phyloP scores from a whole-genome alignment of 2,329 filamentous ascomycete genomes.

The Ceratocystis cubensis region DNA sequence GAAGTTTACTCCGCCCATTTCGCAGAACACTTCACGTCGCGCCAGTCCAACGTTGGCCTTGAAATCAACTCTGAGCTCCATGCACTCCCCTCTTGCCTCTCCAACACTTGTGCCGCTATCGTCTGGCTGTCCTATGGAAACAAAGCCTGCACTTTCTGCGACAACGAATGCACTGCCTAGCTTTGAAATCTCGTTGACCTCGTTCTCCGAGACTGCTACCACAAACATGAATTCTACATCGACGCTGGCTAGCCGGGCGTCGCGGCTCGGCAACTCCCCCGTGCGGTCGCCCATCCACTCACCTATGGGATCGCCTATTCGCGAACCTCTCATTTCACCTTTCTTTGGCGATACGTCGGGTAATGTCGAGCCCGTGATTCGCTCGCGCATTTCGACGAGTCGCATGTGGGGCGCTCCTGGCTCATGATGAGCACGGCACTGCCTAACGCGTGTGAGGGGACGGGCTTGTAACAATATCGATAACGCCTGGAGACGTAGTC shows the following conservation, averaged over 20 bases:
- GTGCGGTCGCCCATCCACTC: slow-evolving; percentile 21
- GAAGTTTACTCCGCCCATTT: slow-evolving; percentile 19
- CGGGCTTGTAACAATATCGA: neutral
- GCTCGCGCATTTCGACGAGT: slow-evolving; percentile 17
- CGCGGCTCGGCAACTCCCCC: slow-evolving; percentile 11
- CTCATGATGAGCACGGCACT: neutral
- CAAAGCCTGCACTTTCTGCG: neutral
- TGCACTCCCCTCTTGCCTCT: slow-evolving; percentile 10
- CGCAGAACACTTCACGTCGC: slow-evolving; percentile 17
- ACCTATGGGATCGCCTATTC: slow-evolving; percentile 17
- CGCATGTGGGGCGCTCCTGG: slow-evolving; percentile 14
- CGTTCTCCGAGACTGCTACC: neutral
- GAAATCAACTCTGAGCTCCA: slow-evolving; percentile 7
- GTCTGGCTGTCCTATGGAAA: slow-evolving; percentile 4
- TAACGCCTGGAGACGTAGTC: neutral
- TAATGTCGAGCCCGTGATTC: slow-evolving; percentile 5
- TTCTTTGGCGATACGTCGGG: slow-evolving; percentile 9
- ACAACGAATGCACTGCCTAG: neutral
- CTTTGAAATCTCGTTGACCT: neutral
- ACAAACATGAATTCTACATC: neutral
- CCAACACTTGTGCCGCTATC: slow-evolving; percentile 13
- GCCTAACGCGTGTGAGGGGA: neutral
- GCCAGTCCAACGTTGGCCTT: slow-evolving; percentile 14
- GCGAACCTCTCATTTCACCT: slow-evolving; percentile 11
- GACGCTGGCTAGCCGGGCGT: neutral